Conservation (phyloP, 805 yeast genomes). For the Maudiozyma serrabonitensis region DNA sequence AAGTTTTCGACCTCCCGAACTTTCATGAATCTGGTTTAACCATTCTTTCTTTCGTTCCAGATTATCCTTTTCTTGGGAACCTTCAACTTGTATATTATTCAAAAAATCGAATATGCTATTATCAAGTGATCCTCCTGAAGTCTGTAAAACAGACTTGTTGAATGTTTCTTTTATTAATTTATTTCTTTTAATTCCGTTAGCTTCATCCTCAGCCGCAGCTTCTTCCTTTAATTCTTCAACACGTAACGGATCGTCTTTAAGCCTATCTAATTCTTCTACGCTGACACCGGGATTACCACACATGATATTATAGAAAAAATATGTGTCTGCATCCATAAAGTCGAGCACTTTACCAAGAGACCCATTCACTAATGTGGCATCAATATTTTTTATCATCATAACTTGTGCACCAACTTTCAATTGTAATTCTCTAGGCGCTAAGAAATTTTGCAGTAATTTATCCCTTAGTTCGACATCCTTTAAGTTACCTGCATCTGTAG, state of each 20-base stretch:
- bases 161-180: slow-evolving; percentile 19
- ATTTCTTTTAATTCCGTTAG: slow-evolving; percentile 12
- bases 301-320: slow-evolving; percentile 29
- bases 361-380: slow-evolving; percentile 66
- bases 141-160: slow-evolving; percentile 7
- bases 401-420: slow-evolving; percentile 71
- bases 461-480: slow-evolving; percentile 35
- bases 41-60: slow-evolving; percentile 40
- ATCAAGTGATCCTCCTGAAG: slow-evolving; percentile 23
- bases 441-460: slow-evolving; percentile 42
- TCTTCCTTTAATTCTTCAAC: slow-evolving; percentile 5
- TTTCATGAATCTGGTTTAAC: slow-evolving; percentile 33
- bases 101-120: slow-evolving; percentile 44
- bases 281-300: slow-evolving; percentile 14
- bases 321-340: slow-evolving; percentile 45
- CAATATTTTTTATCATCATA: slow-evolving; percentile 71
- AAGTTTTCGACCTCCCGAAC: slow-evolving; percentile 38
- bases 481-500: slow-evolving; percentile 47
- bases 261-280: slow-evolving; percentile 13
- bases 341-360: slow-evolving; percentile 61
- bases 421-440: slow-evolving; percentile 49
- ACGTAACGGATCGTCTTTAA: slow-evolving; percentile 10
- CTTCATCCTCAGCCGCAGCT: slow-evolving; percentile 10
- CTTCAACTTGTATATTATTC: slow-evolving; percentile 14
- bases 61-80: slow-evolving; percentile 24